phyloP scores from a whole-genome alignment of 306 rosid genomes.

The Rosa chinensis region DNA sequence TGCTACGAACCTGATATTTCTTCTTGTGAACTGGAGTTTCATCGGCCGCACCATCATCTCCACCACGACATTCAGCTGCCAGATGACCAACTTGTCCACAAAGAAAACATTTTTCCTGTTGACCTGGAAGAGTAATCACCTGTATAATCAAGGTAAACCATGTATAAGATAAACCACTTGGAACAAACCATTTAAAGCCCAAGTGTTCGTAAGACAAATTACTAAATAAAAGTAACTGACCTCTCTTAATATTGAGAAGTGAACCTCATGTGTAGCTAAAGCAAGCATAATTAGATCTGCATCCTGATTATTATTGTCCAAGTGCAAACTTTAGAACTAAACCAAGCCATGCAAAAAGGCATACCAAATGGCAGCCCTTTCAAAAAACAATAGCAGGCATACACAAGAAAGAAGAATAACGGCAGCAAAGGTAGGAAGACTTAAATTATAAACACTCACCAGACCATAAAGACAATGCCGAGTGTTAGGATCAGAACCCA shows the following conservation, averaged over 20 bases:
- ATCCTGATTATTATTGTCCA: slow-evolving; percentile 53
- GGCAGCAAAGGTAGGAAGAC: slow-evolving; percentile 15
- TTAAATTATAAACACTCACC: slow-evolving; percentile 51
- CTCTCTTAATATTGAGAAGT: slow-evolving; percentile 95
- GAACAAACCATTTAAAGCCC: slow-evolving; percentile 26
- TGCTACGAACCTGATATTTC: slow-evolving; percentile 83
- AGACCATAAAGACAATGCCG: slow-evolving; percentile 89
- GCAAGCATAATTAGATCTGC: slow-evolving; percentile 96
- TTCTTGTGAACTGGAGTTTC: slow-evolving; percentile 85
- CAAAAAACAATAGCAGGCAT: not conserved
- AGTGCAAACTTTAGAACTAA: slow-evolving; percentile 7
- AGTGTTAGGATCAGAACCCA: slow-evolving; percentile 87
- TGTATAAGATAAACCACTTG: slow-evolving; percentile 30
- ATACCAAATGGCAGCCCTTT: slow-evolving; percentile 20
- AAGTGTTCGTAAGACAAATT: slow-evolving; percentile 1
- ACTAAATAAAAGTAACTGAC: slow-evolving; percentile 44
- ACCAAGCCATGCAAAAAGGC: not conserved
- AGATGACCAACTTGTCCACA: slow-evolving; percentile 97
- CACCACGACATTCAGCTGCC: slow-evolving; percentile 90
- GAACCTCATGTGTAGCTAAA: slow-evolving; percentile 93
- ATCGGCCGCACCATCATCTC: slow-evolving; percentile 56
- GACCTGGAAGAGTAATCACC: slow-evolving; percentile 87
- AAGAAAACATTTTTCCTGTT: slow-evolving; percentile 78
- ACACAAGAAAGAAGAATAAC: slow-evolving; percentile 3
- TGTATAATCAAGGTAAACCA: slow-evolving; percentile 37